phyloP scores from a whole-genome alignment of 495 filamentous ascomycete genomes.

The Lasiosphaeris hirsuta region DNA sequence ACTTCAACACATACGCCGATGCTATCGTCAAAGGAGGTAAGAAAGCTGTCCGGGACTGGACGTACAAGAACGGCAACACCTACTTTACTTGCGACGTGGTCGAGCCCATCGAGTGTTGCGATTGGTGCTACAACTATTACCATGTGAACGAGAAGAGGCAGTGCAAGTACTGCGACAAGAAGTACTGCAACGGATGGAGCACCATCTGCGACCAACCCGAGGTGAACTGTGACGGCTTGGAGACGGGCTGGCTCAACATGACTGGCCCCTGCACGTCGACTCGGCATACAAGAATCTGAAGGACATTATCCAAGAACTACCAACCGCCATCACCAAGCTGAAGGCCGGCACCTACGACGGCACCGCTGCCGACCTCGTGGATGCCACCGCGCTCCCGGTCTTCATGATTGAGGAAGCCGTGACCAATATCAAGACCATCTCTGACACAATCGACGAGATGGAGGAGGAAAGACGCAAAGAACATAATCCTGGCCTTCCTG shows the following conservation, averaged over 20 bases:
- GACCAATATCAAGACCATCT: constrained; percentile 14
- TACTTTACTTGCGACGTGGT: constrained; percentile 8
- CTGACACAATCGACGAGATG: constrained; percentile 16
- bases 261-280: constrained; percentile 7
- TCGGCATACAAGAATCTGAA: neutral
- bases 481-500: constrained; percentile 21
- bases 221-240: neutral
- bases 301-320: neutral
- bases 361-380: constrained; percentile 11
- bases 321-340: neutral
- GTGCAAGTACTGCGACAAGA: constrained; percentile 7
- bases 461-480: constrained; percentile 16
- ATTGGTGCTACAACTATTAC: neutral
- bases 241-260: constrained; percentile 1
- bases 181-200: neutral
- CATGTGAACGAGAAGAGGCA: neutral
- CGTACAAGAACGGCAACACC: constrained; percentile 5
- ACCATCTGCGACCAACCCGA: constrained; percentile 6
- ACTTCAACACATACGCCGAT: constrained; percentile 6
- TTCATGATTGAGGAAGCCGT: constrained; percentile 22
- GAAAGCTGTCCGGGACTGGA: neutral
- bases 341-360: neutral
- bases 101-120: neutral
- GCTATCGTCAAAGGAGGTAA: neutral
- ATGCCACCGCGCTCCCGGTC: constrained; percentile 19